Evolutionary conservation across 306 rosid genomes (phyloP), one percentile per base, ranked within the genome.

Genomic region (Luffa acutangula): DNA sequence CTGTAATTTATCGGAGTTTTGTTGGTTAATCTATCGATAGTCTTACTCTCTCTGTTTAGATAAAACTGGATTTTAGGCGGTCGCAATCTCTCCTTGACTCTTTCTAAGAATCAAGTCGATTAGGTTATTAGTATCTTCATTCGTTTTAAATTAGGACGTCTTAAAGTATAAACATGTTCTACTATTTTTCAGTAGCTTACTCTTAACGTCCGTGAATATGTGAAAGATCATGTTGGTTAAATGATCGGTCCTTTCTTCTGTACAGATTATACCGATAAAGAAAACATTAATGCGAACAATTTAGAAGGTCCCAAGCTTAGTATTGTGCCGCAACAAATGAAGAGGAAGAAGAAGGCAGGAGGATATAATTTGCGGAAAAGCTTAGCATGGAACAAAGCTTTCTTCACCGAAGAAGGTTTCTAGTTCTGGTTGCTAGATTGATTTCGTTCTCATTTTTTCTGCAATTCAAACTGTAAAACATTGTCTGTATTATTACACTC

Each of bases 371-470:
- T 95, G 87, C 93, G 98, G 37, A 92, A 92, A 84, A 95, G 98
- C 89, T 86, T 95, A 46, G 98, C 97, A 10, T 95, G 98, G 98
- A 86, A 92, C 78, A 89, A 91, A 73, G 98, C 98, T 69, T 95
- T 95, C 85, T 92, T 89, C 36, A 91, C 94, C 0, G 98, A 95
- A 77, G 87, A 92, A 92, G 97, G 98, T 71, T 81, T 54, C 67
- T 51, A 34, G 12, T 0, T 20, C 12, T 64, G 21, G 34, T 78
- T 52, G 17, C 48, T 64, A 12, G 48, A 15, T 64, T 56, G 31
- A 41, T 18, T 66, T 66, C 39, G 56, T 49, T 49, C 14, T 11
- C 13, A 10, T 71, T 59, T 10, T 62, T n/a, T 59, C 63, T 63
- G 15, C 21, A 70, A 48, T 36, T 72, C 45, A 39, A 73, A 41